Percentiles rank a stretch among this genome's conserved stretches.
phyloP scores from a whole-genome alignment of 768 basidiomycete species.

The Hortiboletus campestris region DNA sequence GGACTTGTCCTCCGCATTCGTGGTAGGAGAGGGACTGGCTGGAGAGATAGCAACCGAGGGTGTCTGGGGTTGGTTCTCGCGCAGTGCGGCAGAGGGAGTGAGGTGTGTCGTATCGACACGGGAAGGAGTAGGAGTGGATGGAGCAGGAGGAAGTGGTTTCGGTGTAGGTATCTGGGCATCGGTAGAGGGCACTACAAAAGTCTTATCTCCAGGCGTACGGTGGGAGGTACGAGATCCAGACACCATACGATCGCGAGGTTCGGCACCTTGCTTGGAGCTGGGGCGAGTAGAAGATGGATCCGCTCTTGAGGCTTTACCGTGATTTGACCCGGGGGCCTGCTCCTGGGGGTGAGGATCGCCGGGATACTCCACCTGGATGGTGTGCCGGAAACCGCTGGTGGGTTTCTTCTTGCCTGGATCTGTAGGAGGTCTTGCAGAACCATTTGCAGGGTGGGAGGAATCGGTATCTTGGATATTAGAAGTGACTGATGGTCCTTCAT shows the following conservation, averaged over 20 bases:
- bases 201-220: conserved; percentile 18
- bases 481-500: conserved; percentile 19
- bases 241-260: conserved; percentile 15
- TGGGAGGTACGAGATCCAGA: conserved; percentile 13
- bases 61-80: conserved; percentile 29
- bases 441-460: conserved; percentile 22
- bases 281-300: conserved; percentile 9
- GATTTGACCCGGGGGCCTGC: conserved; percentile 15
- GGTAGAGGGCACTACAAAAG: conserved; percentile 9
- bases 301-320: conserved; percentile 21
- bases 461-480: conserved; percentile 20
- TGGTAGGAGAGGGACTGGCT: conserved; percentile 40
- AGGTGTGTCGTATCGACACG: conserved; percentile 24
- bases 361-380: conserved; percentile 91
- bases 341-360: conserved; percentile 48
- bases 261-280: conserved; percentile 13
- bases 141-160: conserved; percentile 34
- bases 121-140: conserved; percentile 17
- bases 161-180: conserved; percentile 8
- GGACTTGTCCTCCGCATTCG: conserved; percentile 28
- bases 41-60: conserved; percentile 38
- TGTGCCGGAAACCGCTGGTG: conserved; percentile 66
- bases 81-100: conserved; percentile 25
- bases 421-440: conserved; percentile 33
- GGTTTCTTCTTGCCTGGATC: conserved; percentile 49